Evolutionary conservation across 176 grass and related monocot species (phyloP).

Genomic region (Zea luxurians): DNA sequence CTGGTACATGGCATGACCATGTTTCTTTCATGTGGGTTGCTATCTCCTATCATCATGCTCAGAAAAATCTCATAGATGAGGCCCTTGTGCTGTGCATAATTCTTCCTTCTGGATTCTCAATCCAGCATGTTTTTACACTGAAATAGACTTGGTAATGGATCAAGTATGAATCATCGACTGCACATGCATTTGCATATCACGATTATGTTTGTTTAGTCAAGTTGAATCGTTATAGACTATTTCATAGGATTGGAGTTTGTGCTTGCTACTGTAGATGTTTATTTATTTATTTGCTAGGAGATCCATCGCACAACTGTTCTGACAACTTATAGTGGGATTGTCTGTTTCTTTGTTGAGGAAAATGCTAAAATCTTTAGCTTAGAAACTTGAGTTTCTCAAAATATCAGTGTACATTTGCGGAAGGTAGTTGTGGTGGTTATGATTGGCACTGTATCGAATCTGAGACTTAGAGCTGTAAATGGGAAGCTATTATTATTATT

Average conservation of each 20-base stretch:
- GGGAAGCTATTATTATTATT: not conserved
- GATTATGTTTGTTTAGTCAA: not conserved
- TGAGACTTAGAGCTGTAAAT: conserved; percentile 27
- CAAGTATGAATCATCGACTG: not conserved
- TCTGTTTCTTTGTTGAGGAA: conserved; percentile 39
- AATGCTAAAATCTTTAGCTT: conserved; percentile 36
- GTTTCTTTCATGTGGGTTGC: conserved; percentile 1
- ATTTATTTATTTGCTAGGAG: conserved; percentile 23
- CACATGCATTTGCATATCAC: not conserved
- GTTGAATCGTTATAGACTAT: not conserved
- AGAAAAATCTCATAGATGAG: conserved; percentile 10
- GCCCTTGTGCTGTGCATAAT: conserved; percentile 16
- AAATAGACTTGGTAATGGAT: not conserved
- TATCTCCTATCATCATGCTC: not conserved
- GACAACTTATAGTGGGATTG: conserved; percentile 38
- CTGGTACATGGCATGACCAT: conserved; percentile 10
- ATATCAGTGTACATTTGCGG: conserved; percentile 45
- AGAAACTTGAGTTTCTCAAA: conserved; percentile 22
- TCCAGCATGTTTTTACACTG: not conserved
- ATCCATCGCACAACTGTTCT: conserved; percentile 29
- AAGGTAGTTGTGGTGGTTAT: conserved; percentile 15
- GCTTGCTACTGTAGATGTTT: conserved; percentile 41
- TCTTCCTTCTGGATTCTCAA: not conserved
- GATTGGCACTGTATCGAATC: conserved; percentile 14
- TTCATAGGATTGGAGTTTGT: not conserved